Conservation (phyloP, 2,329 filamentous ascomycete species). For the Scytalidium lignicola region DNA sequence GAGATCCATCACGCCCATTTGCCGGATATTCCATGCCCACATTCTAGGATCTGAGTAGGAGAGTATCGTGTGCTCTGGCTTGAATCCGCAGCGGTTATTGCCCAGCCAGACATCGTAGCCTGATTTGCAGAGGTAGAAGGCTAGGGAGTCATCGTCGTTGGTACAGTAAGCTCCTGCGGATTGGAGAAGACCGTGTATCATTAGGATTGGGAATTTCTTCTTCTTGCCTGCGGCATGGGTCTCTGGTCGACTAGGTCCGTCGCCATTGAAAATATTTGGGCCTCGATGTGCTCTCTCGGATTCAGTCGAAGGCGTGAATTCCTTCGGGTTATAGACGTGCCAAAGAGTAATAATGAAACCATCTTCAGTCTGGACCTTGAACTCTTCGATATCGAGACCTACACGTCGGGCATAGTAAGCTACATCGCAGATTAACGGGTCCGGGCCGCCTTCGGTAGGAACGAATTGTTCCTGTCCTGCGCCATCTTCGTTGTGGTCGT, state of each 20-base stretch:
- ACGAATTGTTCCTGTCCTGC: constrained; percentile 45
- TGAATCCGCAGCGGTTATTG: constrained; percentile 85
- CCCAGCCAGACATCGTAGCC: constrained; percentile 96
- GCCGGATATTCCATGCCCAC: constrained; percentile 95
- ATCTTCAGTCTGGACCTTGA: constrained; percentile 86
- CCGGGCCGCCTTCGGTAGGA: constrained; percentile 74
- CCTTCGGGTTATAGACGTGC: constrained; percentile 81
- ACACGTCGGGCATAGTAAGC: constrained; percentile 83
- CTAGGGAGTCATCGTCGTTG: constrained; percentile 84
- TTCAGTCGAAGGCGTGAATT: constrained; percentile 51
- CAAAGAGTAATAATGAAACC: constrained; percentile 86
- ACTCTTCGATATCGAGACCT: constrained; percentile 78
- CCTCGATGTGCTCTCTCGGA: constrained; percentile 49
- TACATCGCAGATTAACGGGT: constrained; percentile 73
- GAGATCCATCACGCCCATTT: constrained; percentile 88
- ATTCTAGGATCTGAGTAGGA: constrained; percentile 75
- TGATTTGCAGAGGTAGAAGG: constrained; percentile 86
- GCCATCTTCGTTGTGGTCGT: constrained; percentile 35
- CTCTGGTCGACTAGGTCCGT: constrained; percentile 27
- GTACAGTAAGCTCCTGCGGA: constrained; percentile 83
- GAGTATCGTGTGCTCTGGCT: constrained; percentile 69
- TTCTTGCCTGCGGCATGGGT: constrained; percentile 26
- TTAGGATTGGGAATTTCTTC: constrained; percentile 70
- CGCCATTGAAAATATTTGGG: constrained; percentile 56
- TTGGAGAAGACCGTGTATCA: constrained; percentile 86